phyloP scores from a whole-genome alignment of 2,329 filamentous ascomycete species.

The Fusarium sp. region DNA sequence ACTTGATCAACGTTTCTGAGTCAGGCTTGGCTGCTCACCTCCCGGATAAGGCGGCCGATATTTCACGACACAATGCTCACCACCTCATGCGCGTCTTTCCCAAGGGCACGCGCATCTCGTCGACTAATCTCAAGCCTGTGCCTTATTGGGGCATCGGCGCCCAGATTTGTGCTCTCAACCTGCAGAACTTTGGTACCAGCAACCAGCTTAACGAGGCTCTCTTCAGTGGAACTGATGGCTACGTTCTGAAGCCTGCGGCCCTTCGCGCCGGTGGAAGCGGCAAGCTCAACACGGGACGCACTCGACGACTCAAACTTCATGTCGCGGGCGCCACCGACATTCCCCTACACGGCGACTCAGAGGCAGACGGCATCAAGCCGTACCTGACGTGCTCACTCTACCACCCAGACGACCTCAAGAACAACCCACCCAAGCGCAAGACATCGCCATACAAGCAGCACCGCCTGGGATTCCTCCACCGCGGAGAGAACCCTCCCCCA shows the following conservation, averaged over 20 bases:
- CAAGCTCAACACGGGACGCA: conserved; percentile 58
- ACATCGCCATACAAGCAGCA: conserved; percentile 71
- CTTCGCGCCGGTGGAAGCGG: conserved; percentile 68
- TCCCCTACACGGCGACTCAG: conserved; percentile 63
- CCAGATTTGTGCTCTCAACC: conserved; percentile 77
- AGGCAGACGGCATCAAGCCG: conserved; percentile 67
- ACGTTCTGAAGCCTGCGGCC: conserved; percentile 72
- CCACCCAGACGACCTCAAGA: conserved; percentile 65
- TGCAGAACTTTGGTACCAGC: conserved; percentile 74
- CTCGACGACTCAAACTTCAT: conserved; percentile 66
- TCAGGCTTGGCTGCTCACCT: conserved; percentile 66
- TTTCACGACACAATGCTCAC: conserved; percentile 70
- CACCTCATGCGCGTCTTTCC: conserved; percentile 79
- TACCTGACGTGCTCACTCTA: conserved; percentile 75
- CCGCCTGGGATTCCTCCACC: conserved; percentile 66
- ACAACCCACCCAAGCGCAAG: conserved; percentile 69
- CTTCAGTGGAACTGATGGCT: conserved; percentile 74
- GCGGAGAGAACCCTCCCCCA: conserved; percentile 66
- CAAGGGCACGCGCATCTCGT: conserved; percentile 76
- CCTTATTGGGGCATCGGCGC: conserved; percentile 76
- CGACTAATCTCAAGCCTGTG: conserved; percentile 71
- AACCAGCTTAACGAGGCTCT: conserved; percentile 78
- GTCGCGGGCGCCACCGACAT: conserved; percentile 73
- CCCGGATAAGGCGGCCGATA: conserved; percentile 57
- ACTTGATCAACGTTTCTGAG: conserved; percentile 78